Evolutionary conservation across 306 rosid genomes (phyloP), one percentile per base, ranked within the genome.

Genomic region (Ammopiptanthus mongolicus): DNA sequence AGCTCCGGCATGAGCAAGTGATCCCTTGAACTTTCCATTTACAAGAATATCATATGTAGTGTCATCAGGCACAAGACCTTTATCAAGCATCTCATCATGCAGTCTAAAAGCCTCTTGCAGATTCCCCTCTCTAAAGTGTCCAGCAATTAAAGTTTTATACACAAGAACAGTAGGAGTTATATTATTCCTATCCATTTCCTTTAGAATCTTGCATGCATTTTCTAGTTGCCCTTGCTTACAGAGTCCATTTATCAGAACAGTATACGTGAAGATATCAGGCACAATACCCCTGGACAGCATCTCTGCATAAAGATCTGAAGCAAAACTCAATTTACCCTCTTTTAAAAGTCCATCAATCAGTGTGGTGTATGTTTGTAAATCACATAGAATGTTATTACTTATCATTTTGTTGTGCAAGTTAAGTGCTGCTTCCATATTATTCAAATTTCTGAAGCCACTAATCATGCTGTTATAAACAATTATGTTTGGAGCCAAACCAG

Each of bases 61-160:
- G 63, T 86, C 83, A 74, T 91, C 89, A 34, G 91, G 93, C 53
- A 81, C 77, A 47, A 91, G 87, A 80, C 96, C 96, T 81, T 82
- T 86, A 62, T 85, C 96, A 66, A 93, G 90, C 97, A 93, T 91
- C 86, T 93, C 98, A 75, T 87, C 91, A 70, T 89, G 93, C 80
- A 93, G 76, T 79, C 88, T 83, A 79, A 87, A 87, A 2, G 98
- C 90, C 71, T 87, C 90, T 65, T 82, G 83, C 76, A 90, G 77
- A 82, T 89, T 85, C 39, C 97, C 98, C 69, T 74, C 86, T 86
- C 73, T 89, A 58, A 91, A 91, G 80, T 85, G 64, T 33, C 93
- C 91, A 65, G 86, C 90, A 82, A 91, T 87, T 78, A 91, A 76
- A 56, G 85, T 75, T 73, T 82, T 89, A 86, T 93, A 90, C 22